Conservation (phyloP, 139 green algal species). For the Ostreobium quekettii region DNA sequence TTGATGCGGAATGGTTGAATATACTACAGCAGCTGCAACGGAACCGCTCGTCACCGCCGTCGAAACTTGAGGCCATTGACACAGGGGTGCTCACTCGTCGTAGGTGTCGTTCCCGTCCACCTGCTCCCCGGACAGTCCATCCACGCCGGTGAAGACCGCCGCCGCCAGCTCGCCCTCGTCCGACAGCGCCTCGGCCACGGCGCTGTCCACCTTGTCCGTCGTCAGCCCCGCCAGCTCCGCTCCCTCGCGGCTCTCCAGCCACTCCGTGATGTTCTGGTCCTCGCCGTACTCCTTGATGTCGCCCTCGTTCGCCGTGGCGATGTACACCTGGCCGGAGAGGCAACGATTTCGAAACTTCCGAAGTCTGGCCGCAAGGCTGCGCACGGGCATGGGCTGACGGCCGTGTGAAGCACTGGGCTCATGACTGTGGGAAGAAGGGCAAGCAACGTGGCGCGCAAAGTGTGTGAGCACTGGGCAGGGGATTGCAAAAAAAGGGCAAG, state of each 20-base stretch:
- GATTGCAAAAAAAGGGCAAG: too few relatives aligned
- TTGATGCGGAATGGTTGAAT: too few relatives aligned
- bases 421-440: too few relatives aligned
- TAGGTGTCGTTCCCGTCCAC: neutral
- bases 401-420: too few relatives aligned
- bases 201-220: neutral
- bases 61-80: too few relatives aligned
- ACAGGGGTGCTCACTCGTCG: slow-evolving; percentile 7
- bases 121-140: slow-evolving; percentile 4
- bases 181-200: neutral
- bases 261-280: slow-evolving; percentile 3
- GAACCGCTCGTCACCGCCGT: too few relatives aligned
- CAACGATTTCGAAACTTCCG: neutral
- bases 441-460: too few relatives aligned
- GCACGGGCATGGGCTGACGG: too few relatives aligned
- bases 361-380: neutral
- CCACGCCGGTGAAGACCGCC: neutral
- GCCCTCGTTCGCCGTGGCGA: slow-evolving; percentile 20
- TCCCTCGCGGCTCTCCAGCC: slow-evolving; percentile 1
- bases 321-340: slow-evolving; percentile 12
- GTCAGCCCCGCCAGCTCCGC: slow-evolving; percentile 7
- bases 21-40: too few relatives aligned
- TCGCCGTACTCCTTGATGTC: slow-evolving; percentile 21
- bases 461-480: too few relatives aligned
- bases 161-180: neutral